A percentile compares a stretch with the other conserved stretches of the same genome.
These are phyloP conservation scores for Ceratonia siliqua DNA, from an alignment of 306 rosid species.

Conservation along the genomic window DNA sequence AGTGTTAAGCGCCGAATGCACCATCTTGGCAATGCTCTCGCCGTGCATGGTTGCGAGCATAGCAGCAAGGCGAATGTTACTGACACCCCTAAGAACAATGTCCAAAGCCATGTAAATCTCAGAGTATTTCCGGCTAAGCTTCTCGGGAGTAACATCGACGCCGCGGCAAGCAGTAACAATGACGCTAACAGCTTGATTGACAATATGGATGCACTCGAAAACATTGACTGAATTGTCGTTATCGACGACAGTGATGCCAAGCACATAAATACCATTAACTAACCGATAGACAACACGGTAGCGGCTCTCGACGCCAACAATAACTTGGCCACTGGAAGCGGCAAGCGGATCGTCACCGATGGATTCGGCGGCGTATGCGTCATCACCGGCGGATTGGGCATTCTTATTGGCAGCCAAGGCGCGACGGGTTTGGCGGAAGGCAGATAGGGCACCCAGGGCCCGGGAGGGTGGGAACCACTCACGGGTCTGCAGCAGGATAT, in stretches of 20 bases:
- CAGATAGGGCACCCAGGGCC: constrained; percentile 63
- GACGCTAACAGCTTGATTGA: constrained; percentile 91
- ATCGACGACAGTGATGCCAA: constrained; percentile 85
- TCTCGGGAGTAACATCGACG: constrained; percentile 91
- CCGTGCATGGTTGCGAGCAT: constrained; percentile 91
- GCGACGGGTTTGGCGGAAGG: constrained; percentile 67
- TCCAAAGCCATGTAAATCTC: constrained; percentile 97
- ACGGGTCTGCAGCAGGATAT: constrained; percentile 72
- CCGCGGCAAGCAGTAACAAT: constrained; percentile 89
- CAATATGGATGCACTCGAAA: constrained; percentile 86
- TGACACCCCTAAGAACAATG: constrained; percentile 86
- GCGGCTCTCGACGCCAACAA: constrained; percentile 91
- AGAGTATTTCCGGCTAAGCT: constrained; percentile 82
- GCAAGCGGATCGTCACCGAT: constrained; percentile 74
- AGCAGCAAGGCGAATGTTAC: constrained; percentile 89
- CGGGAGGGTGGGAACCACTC: constrained; percentile 75
- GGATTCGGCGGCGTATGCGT: constrained; percentile 51
- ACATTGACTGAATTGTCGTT: constrained; percentile 81
- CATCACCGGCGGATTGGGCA: constrained; percentile 27
- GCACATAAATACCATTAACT: constrained; percentile 89
- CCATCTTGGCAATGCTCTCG: constrained; percentile 94
- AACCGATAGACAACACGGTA: constrained; percentile 86
- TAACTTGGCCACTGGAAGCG: constrained; percentile 89
- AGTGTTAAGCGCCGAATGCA: constrained; percentile 74
- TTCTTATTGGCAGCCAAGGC: constrained; percentile 44